A percentile compares a stretch with the other conserved stretches of the same genome.
Conservation (phyloP, 345 rosid genomes). For the Atalantia buxifolia region DNA sequence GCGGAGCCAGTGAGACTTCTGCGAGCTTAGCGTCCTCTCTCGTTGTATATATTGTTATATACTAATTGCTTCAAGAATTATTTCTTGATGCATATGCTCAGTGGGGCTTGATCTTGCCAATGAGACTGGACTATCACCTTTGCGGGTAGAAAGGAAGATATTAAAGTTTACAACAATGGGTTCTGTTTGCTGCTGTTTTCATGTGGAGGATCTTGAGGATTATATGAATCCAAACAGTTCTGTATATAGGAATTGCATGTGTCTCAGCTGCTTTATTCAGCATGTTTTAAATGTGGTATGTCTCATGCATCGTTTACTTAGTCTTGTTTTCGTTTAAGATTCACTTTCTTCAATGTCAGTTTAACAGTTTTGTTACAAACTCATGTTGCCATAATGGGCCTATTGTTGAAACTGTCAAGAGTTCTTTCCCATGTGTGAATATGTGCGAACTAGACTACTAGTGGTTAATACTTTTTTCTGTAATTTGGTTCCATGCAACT, state of each 20-base stretch:
- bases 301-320: neutral
- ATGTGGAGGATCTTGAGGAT: constrained; percentile 60
- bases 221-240: constrained; percentile 72
- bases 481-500: neutral
- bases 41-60: neutral
- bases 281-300: constrained; percentile 71
- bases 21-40: constrained; percentile 61
- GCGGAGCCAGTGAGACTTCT: constrained; percentile 41
- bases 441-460: neutral
- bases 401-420: neutral
- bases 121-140: constrained; percentile 17
- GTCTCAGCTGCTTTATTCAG: constrained; percentile 73
- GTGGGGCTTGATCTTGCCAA: constrained; percentile 10
- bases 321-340: neutral
- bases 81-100: constrained; percentile 17
- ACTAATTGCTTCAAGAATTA: constrained; percentile 7
- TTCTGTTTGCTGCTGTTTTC: constrained; percentile 83
- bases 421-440: neutral
- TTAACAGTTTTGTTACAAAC: neutral
- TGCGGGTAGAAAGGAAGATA: constrained; percentile 21
- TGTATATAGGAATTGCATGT: constrained; percentile 75
- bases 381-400: neutral
- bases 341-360: neutral
- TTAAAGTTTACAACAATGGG: constrained; percentile 64
- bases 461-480: neutral